Conservation (phyloP, 2,329 filamentous ascomycete genomes). For the Colletotrichum falcatum region DNA sequence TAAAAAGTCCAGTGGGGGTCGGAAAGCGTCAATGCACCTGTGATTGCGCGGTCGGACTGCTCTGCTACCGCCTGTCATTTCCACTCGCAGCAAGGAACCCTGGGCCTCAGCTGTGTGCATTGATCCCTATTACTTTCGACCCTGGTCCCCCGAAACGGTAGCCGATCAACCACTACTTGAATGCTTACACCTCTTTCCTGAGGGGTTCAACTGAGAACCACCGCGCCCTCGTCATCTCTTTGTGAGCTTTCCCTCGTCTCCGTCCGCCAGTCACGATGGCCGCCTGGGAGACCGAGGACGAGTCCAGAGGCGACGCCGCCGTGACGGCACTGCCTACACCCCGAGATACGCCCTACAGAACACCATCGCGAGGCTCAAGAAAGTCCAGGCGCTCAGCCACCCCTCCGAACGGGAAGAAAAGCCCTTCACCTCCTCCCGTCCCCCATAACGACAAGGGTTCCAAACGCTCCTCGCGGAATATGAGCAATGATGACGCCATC, state of each 20-base stretch:
- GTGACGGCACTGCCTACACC: constrained; percentile 74
- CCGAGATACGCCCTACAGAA: constrained; percentile 77
- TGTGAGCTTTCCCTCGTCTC: constrained; percentile 16
- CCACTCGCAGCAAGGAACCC: constrained; percentile 39
- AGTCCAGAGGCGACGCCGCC: constrained; percentile 66
- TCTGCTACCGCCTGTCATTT: constrained; percentile 34
- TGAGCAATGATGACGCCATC: constrained; percentile 75
- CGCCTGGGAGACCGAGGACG: constrained; percentile 73
- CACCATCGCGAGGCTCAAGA: constrained; percentile 72
- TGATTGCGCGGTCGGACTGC: constrained; percentile 39
- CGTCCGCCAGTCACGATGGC: constrained; percentile 57
- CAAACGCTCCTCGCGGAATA: constrained; percentile 69
- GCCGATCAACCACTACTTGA: constrained; percentile 21
- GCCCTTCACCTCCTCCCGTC: constrained; percentile 69
- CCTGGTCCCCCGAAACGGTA: constrained; percentile 30
- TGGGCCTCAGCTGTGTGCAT: constrained; percentile 37
- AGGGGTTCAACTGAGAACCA: constrained; percentile 36
- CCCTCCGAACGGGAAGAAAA: constrained; percentile 63
- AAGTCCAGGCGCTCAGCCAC: constrained; percentile 76
- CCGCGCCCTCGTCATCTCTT: constrained; percentile 14
- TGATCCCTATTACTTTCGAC: constrained; percentile 37
- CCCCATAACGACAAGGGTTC: constrained; percentile 56
- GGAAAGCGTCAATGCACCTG: constrained; percentile 38
- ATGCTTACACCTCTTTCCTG: constrained; percentile 32
- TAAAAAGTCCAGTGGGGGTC: constrained; percentile 35